Conservation (phyloP, 2,329 filamentous ascomycete species). For the Neoascochyta sp. region DNA sequence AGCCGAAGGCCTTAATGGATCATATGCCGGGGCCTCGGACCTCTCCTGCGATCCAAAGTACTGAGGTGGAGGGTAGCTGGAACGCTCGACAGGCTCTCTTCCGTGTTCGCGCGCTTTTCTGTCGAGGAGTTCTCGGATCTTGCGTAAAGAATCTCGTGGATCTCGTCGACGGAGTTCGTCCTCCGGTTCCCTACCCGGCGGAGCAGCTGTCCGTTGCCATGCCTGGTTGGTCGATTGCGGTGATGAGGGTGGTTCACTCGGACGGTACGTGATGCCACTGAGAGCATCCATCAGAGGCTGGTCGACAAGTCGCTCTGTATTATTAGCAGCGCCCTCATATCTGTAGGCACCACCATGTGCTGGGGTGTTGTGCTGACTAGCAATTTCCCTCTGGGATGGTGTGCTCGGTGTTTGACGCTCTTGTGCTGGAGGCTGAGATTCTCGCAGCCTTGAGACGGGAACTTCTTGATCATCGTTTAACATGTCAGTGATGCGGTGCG, state of each 20-base stretch:
- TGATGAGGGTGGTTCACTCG: slow-evolving; percentile 20
- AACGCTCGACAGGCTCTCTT: slow-evolving; percentile 14
- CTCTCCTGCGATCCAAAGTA: slow-evolving; percentile 13
- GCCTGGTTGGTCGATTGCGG: slow-evolving; percentile 12
- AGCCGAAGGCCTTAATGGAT: slow-evolving; percentile 22
- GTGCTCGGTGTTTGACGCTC: slow-evolving; percentile 14
- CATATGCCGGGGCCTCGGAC: slow-evolving; percentile 17
- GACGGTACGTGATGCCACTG: slow-evolving; percentile 9
- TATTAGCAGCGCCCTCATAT: slow-evolving; percentile 18
- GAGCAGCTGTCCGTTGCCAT: slow-evolving; percentile 13
- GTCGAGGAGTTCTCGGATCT: slow-evolving; percentile 25
- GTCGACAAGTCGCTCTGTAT: slow-evolving; percentile 20
- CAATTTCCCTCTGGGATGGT: slow-evolving; percentile 10
- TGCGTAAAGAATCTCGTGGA: slow-evolving; percentile 22
- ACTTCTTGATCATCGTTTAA: slow-evolving; percentile 36
- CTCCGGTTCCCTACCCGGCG: slow-evolving; percentile 18
- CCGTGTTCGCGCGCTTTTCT: slow-evolving; percentile 23
- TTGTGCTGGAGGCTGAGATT: slow-evolving; percentile 11
- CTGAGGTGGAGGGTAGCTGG: slow-evolving; percentile 9
- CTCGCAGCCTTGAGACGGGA: slow-evolving; percentile 19
- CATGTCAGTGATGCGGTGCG: slow-evolving; percentile 38
- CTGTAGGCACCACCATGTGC: slow-evolving; percentile 15
- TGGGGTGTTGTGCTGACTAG: slow-evolving; percentile 15
- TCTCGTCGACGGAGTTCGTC: slow-evolving; percentile 23
- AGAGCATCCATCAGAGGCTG: slow-evolving; percentile 20